Percentiles rank a stretch among this genome's conserved stretches.
Conservation (phyloP, 305 asterid genomes). For the Rubia tinctorum region DNA sequence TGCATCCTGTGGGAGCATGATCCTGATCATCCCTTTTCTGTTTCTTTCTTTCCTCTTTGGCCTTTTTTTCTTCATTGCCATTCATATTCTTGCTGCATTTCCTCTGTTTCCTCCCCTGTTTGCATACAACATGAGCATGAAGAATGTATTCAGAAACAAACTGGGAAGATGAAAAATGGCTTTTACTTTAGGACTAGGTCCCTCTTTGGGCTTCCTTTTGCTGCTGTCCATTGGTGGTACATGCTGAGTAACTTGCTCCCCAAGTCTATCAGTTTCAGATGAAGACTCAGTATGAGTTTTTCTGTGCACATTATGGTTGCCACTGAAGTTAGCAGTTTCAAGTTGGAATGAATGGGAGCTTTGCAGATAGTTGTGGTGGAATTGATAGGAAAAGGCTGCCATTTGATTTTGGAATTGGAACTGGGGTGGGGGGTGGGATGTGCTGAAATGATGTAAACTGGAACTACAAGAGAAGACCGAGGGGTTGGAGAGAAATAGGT, state of each 20-base stretch:
- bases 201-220: conserved; percentile 43
- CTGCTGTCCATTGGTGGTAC: conserved; percentile 18
- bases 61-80: conserved; percentile 21
- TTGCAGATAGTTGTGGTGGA: conserved; percentile 22
- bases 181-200: conserved; percentile 38
- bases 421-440: conserved; percentile 33
- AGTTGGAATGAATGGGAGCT: conserved; percentile 32
- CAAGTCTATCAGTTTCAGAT: conserved; percentile 39
- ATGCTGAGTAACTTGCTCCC: conserved; percentile 19
- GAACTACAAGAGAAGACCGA: conserved; percentile 10
- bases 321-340: conserved; percentile 4
- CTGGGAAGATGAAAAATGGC: background rate
- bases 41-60: conserved; percentile 14
- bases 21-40: conserved; percentile 25
- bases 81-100: conserved; percentile 13
- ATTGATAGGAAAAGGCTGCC: conserved; percentile 54
- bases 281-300: conserved; percentile 48
- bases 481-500: background rate
- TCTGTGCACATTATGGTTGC: conserved; percentile 23
- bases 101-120: conserved; percentile 27
- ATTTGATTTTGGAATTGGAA: conserved; percentile 30
- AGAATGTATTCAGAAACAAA: background rate
- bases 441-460: conserved; percentile 1
- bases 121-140: conserved; percentile 13
- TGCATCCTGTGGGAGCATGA: conserved; percentile 45